Conservation (phyloP, 345 rosid species). For the Odontarrhena argentea region DNA sequence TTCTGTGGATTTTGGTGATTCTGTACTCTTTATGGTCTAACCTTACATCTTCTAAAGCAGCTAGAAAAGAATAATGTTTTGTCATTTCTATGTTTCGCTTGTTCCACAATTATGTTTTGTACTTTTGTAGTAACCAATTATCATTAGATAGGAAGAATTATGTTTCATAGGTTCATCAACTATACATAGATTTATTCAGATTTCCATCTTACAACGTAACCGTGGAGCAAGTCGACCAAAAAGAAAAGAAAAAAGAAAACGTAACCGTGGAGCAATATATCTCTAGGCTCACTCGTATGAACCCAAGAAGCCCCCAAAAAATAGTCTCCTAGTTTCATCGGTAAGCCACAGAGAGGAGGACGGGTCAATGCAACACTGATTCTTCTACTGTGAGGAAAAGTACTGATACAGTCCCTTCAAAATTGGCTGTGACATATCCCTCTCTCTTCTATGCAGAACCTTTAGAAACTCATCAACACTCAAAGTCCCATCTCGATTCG, state of each 20-base stretch:
- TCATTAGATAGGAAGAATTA: constrained; percentile 8
- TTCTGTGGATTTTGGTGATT: not conserved
- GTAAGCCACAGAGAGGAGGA: constrained; percentile 21
- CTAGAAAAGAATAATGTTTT: too few species aligned
- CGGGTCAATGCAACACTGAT: not conserved
- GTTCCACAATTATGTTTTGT: too few species aligned
- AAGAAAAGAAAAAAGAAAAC: not conserved
- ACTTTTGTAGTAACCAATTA: constrained; percentile 1
- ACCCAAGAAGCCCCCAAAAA: constrained; percentile 29
- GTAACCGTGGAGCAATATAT: constrained; percentile 22
- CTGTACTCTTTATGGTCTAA: not conserved
- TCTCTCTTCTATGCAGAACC: constrained; percentile 63
- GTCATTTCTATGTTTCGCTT: too few species aligned
- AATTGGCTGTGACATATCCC: constrained; percentile 68
- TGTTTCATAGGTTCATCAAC: constrained; percentile 21
- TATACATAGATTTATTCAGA: constrained; percentile 37
- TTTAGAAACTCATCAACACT: constrained; percentile 72
- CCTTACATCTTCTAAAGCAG: too few species aligned
- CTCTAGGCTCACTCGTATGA: constrained; percentile 34
- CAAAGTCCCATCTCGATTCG: constrained; percentile 67
- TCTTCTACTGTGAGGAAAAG: constrained; percentile 28
- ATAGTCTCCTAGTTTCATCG: constrained; percentile 33
- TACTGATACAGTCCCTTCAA: constrained; percentile 53
- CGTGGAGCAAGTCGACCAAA: constrained; percentile 7
- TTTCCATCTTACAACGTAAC: constrained; percentile 27